Evolutionary conservation across 2,329 filamentous ascomycete genomes (phyloP).

Genomic region (Periconia digitata): DNA sequence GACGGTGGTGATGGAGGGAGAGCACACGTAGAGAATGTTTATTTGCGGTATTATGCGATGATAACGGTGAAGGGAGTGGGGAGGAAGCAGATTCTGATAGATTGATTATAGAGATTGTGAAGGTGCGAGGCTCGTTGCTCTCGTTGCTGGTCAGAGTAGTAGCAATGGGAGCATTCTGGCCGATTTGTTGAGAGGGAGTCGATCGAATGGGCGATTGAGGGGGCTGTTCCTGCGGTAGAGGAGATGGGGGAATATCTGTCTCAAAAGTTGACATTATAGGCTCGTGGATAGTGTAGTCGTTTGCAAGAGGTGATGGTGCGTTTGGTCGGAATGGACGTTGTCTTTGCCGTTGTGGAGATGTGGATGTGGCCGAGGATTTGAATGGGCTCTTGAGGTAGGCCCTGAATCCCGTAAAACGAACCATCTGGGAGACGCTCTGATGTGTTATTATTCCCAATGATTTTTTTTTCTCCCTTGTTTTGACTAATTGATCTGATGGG

Average conservation of each 20-base stretch:
- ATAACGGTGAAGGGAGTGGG: not conserved
- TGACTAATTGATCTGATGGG: not conserved
- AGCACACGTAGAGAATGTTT: too few species aligned
- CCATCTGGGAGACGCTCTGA: too few species aligned
- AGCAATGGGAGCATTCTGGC: too few species aligned
- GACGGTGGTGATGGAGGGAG: too few species aligned
- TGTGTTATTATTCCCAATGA: too few species aligned
- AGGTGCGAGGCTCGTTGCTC: not conserved
- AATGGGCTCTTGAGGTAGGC: not conserved
- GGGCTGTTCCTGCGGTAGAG: not conserved
- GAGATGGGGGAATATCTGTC: not conserved
- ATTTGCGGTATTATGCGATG: too few species aligned
- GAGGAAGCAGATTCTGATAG: not conserved
- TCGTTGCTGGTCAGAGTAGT: not conserved
- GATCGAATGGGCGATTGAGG: too few species aligned
- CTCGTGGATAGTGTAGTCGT: not conserved
- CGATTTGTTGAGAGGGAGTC: too few species aligned
- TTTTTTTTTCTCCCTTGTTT: not conserved
- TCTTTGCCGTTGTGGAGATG: not conserved
- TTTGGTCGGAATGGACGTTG: not conserved
- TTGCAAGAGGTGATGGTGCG: not conserved
- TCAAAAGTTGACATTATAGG: not conserved
- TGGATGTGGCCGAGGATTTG: not conserved
- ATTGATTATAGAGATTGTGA: not conserved
- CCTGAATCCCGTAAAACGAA: not conserved